Percentiles rank a stretch among this genome's conserved stretches.
Evolutionary conservation across 768 basidiomycete species (phyloP).

Genomic region (Phaeolepiota aurea): DNA sequence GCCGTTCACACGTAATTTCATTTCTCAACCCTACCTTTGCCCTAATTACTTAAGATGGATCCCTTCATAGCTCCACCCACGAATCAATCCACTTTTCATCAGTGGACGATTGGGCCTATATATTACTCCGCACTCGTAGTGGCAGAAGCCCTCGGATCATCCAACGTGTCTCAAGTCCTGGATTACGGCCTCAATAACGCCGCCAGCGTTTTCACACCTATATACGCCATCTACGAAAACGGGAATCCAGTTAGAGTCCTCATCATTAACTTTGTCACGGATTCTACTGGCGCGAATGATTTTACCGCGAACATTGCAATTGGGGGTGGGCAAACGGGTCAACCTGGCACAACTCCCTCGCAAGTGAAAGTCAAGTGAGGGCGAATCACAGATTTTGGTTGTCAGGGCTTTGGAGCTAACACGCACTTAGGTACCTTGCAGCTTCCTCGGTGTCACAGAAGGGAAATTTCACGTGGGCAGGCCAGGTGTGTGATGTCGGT

Average conservation of each 20-base stretch:
- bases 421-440: conserved; percentile 36
- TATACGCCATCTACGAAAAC: conserved; percentile 71
- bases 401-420: not conserved
- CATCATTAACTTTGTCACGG: conserved; percentile 67
- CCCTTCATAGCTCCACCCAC: conserved; percentile 32
- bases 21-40: not conserved
- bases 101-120: conserved; percentile 69
- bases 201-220: conserved; percentile 49
- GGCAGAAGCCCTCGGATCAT: conserved; percentile 63
- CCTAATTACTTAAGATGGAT: too few relatives aligned
- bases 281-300: conserved; percentile 44
- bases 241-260: conserved; percentile 52
- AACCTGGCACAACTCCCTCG: conserved; percentile 20
- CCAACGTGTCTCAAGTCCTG: conserved; percentile 55
- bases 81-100: conserved; percentile 45
- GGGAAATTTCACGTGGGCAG: conserved; percentile 69
- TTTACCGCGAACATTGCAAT: conserved; percentile 44
- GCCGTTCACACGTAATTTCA: conserved; percentile 44
- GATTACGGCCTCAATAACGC: conserved; percentile 46
- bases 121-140: conserved; percentile 70
- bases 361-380: conserved; percentile 47
- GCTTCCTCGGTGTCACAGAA: conserved; percentile 52
- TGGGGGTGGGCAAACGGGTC: conserved; percentile 15
- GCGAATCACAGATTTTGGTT: not conserved
- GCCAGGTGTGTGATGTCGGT: conserved; percentile 38